Base-by-base conservation (phyloP, 2,329 filamentous ascomycete genomes). In the Phaeosphaeria sp. region DNA sequence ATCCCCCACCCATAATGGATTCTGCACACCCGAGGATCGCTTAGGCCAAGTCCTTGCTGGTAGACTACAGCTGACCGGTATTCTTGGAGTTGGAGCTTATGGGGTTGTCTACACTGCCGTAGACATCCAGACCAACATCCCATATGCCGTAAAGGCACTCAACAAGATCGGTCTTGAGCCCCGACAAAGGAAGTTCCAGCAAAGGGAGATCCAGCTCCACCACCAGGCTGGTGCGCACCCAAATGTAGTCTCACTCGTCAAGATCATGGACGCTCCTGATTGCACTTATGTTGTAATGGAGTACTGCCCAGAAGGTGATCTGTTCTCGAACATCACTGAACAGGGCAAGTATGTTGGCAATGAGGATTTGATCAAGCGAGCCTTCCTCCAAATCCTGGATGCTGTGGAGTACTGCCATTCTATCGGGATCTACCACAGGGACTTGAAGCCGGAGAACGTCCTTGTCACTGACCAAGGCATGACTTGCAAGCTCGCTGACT, bases 391-490 rank as follows among this genome's bases (percentile, higher is more conserved):
- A 80, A 92, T 99, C 72, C 80, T 99, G 85, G 91, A 97, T 84
- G 95, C 95, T 78, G 94, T 98, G 65, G 90, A 95, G 76, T 92
- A 93, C 81, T 98, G 95, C 85, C 95, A 99, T 80, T 88, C 87
- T 67, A 82, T 93, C 72, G 93, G 93, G 72, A 96, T 99, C 76
- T 99, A 96, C 84, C 95, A 99, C 80, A 86, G 95, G 79, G 95
- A 99, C 78, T 84, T 99, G 62, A 99, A 99, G 85, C 95, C 95
- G 58, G 95, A 99, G 83, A 99, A 99, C 79, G 92, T 99, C 66
- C 83, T 99, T 74, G 94, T 99, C 56, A 90, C 91, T 70, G 90
- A 97, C 81, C 84, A 89, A 64, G 94, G 94, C 65, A 87, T 90
- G 80, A 95, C 92, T 36, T 92, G 97, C 74, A 97, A 98, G 82